Percentiles rank a stretch among this genome's conserved stretches.
These are phyloP conservation scores for Caryopteris hybrid DNA, from an alignment of 305 asterid genomes.

Conservation along the genomic window DNA sequence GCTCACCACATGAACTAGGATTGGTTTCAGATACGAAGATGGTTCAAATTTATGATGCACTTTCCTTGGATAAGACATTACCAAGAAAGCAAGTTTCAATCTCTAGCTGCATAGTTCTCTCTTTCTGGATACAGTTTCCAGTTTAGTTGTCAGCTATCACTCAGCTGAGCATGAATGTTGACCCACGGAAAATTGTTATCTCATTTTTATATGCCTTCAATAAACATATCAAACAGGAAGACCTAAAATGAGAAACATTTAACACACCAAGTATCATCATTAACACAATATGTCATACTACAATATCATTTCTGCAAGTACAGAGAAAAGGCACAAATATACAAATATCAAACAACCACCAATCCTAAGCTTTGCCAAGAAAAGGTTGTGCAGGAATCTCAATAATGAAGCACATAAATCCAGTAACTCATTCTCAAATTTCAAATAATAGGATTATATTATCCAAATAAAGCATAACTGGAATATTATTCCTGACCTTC, in stretches of 20 bases:
- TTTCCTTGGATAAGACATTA: not conserved
- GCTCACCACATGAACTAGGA: not conserved
- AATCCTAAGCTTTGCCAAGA: not conserved
- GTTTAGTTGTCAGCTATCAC: not conserved
- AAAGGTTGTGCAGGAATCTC: not conserved
- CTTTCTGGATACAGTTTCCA: not conserved
- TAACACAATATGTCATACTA: not conserved
- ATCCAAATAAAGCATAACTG: conserved; percentile 3
- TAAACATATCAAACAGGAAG: not conserved
- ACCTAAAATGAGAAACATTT: not conserved
- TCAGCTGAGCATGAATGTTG: not conserved
- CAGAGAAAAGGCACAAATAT: not conserved
- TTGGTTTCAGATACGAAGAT: not conserved
- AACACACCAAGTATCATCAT: not conserved
- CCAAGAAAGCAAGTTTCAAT: not conserved
- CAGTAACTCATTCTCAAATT: not conserved
- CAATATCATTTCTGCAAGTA: not conserved
- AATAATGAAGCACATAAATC: not conserved
- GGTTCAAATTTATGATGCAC: not conserved
- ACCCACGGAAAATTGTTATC: not conserved
- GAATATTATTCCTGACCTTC: conserved; percentile 35
- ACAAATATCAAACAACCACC: conserved; percentile 1
- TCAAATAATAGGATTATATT: conserved; percentile 10
- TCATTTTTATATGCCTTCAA: not conserved
- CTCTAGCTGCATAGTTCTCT: not conserved